Base-by-base conservation (phyloP, 257 asterid genomes). In the Lavandula angustifolia region DNA sequence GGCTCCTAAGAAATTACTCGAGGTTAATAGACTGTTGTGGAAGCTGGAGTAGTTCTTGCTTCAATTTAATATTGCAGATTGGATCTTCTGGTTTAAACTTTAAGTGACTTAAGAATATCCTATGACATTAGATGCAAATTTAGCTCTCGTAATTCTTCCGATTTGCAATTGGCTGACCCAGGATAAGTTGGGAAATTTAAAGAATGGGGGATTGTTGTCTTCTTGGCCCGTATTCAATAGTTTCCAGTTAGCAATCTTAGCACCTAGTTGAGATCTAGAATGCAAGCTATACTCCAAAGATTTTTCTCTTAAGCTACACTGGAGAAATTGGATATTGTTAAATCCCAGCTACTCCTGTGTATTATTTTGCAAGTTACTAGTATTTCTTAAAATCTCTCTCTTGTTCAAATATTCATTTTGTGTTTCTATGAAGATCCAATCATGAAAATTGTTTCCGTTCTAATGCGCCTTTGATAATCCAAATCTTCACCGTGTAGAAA, bases 21-120 rank as follows among this genome's bases (percentile, higher is more conserved):
- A 44, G 29, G 51, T 37, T 60, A 54, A 33, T 49, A 32, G 29
- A 14, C 22, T 40, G 12, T 3, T 57, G 10, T n/a, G 57, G 41
- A 32, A 11, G 29, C 29, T n/a, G 16, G 59, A 46, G 60, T 56
- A 4, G 40, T 27, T 14, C 35, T 13, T 57, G 4, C 27, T 32
- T 68, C 32, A 37, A 60, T 51, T 50, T 27, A 34, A 29, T 10
- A 40, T 67, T n/a, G 41, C 27, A 42, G 38, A 18, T 62, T 44
- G 43, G 33, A 37, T 66, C 27, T 40, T 40, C 9, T 54, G 47
- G 10, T 22, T 10, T 42, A 22, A 16, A 22, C 40, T 22, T 22
- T 61, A 51, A 11, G 42, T 17, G 22, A n/a, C 35, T 47, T 6
- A 43, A 7, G 61, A 31, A 53, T n/a, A 13, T 70, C 32, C 44